Percentiles rank a stretch among this genome's conserved stretches.
phyloP scores from a whole-genome alignment of 345 rosid genomes.

The Erysimum cheiranthoides region DNA sequence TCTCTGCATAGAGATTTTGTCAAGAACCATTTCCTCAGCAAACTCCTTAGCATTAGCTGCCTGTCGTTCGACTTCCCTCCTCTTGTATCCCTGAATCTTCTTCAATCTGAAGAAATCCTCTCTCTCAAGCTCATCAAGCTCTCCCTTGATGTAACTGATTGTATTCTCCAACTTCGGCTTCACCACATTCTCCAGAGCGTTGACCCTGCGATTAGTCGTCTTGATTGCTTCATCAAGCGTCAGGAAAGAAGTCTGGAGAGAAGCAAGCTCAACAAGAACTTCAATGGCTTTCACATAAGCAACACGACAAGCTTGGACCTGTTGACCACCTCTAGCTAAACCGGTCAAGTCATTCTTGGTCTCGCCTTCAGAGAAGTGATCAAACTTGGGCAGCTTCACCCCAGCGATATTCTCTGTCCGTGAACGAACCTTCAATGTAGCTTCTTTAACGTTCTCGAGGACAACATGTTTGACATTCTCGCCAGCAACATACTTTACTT shows the following conservation, averaged over 20 bases:
- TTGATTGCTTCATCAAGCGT: slow-evolving; percentile 96
- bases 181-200: slow-evolving; percentile 91
- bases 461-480: slow-evolving; percentile 82
- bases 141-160: slow-evolving; percentile 80
- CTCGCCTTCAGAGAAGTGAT: slow-evolving; percentile 80
- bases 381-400: slow-evolving; percentile 89
- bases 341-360: slow-evolving; percentile 92
- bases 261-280: slow-evolving; percentile 94
- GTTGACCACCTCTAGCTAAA: slow-evolving; percentile 95
- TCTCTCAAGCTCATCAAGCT: slow-evolving; percentile 93
- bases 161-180: slow-evolving; percentile 90
- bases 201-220: slow-evolving; percentile 93
- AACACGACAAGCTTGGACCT: slow-evolving; percentile 85
- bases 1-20: slow-evolving; percentile 72
- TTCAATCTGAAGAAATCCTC: slow-evolving; percentile 93
- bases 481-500: slow-evolving; percentile 89
- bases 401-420: slow-evolving; percentile 86
- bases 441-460: slow-evolving; percentile 83
- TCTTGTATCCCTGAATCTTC: slow-evolving; percentile 88
- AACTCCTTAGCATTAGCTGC: slow-evolving; percentile 56
- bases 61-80: slow-evolving; percentile 73
- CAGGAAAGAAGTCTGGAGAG: slow-evolving; percentile 90
- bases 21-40: slow-evolving; percentile 73
- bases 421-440: slow-evolving; percentile 82
- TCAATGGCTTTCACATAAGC: slow-evolving; percentile 89